Conservation (phyloP, 2,329 filamentous ascomycete genomes). For the Hymenoscyphus repandus region DNA sequence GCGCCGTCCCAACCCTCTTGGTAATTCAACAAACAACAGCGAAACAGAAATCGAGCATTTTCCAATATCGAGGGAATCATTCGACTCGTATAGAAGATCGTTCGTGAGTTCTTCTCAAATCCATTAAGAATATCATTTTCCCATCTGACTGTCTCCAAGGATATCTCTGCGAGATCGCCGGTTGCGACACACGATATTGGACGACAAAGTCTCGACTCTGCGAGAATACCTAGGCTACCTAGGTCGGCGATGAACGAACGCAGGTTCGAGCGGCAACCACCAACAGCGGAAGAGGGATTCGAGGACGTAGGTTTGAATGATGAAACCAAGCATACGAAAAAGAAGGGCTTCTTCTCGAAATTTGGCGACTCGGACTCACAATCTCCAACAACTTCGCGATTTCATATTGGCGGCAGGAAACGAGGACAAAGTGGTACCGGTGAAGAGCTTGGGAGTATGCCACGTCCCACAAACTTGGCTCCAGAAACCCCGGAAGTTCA, state of each 20-base stretch:
- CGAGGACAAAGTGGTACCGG: conserved; percentile 65
- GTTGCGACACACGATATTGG: conserved; percentile 56
- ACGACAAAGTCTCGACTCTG: conserved; percentile 77
- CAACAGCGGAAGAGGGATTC: conserved; percentile 74
- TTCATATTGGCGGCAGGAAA: conserved; percentile 68
- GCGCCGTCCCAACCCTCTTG: conserved; percentile 43
- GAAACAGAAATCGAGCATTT: conserved; percentile 86
- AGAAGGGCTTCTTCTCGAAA: conserved; percentile 77
- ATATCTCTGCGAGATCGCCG: conserved; percentile 84
- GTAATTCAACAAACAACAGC: conserved; percentile 51
- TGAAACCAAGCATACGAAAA: conserved; percentile 51
- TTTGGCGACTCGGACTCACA: conserved; percentile 56
- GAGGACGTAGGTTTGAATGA: conserved; percentile 88
- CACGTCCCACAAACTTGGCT: conserved; percentile 15
- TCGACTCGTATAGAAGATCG: conserved; percentile 91
- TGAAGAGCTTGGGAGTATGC: conserved; percentile 64
- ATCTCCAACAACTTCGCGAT: conserved; percentile 45
- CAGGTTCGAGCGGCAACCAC: conserved; percentile 52
- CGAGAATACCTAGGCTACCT: conserved; percentile 56
- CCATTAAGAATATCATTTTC: conserved; percentile 4
- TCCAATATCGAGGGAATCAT: conserved; percentile 91
- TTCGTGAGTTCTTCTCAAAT: conserved; percentile 61
- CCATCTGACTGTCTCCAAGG: conserved; percentile 47
- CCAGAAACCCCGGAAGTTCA: conserved; percentile 20
- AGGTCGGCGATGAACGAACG: conserved; percentile 55